Percentiles rank a stretch among this genome's conserved stretches.
These are phyloP conservation scores for Mycena olivaceomarginata DNA, from an alignment of 768 basidiomycete species.

Conservation along the genomic window DNA sequence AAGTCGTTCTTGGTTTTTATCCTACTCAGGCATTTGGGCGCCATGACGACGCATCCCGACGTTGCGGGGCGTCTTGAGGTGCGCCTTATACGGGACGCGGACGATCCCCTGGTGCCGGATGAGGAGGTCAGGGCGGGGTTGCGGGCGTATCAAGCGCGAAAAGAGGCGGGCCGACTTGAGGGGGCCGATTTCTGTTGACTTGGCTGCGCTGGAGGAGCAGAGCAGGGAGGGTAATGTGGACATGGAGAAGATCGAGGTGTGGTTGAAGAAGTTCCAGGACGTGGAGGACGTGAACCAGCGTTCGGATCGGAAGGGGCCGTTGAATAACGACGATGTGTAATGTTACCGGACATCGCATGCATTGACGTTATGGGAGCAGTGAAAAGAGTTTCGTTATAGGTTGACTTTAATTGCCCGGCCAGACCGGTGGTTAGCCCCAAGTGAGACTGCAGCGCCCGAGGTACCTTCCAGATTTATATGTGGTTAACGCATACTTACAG, in stretches of 20 bases:
- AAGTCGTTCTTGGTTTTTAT: neutral
- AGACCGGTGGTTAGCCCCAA: too few species aligned
- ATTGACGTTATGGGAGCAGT: too few species aligned
- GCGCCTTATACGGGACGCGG: conserved; percentile 28
- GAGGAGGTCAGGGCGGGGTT: conserved; percentile 6
- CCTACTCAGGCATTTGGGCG: neutral
- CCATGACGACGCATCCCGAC: conserved; percentile 33
- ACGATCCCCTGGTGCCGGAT: conserved; percentile 4
- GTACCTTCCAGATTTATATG: too few species aligned
- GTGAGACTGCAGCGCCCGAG: too few species aligned
- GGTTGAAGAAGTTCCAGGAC: conserved; percentile 26
- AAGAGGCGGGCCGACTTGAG: neutral
- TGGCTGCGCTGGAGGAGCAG: conserved; percentile 7
- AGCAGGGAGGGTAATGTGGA: neutral
- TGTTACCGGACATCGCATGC: too few species aligned
- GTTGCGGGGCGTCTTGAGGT: conserved; percentile 30
- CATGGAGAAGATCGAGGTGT: conserved; percentile 27
- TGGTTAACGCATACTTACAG: too few species aligned
- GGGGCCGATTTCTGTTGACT: neutral
- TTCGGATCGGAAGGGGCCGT: neutral
- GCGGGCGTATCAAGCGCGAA: conserved; percentile 5
- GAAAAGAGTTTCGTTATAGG: too few species aligned
- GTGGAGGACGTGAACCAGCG: conserved; percentile 11
- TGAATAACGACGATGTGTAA: too few species aligned
- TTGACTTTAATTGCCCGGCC: too few species aligned